Evolutionary conservation across 768 basidiomycete genomes (phyloP).

Genomic region (Steccherinum ochraceum): DNA sequence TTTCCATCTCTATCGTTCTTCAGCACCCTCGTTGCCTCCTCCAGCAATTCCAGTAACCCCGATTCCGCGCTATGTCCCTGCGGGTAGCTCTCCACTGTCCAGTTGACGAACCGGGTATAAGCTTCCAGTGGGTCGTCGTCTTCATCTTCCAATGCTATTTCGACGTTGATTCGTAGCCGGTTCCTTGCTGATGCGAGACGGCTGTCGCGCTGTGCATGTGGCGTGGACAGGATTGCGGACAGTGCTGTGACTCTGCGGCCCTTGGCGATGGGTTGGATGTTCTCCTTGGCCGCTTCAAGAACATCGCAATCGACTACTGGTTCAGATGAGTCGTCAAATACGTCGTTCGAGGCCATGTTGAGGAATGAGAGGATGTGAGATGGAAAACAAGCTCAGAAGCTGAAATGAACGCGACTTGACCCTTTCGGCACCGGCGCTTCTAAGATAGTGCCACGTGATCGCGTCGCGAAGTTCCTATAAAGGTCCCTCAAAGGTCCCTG

Average conservation of each 20-base stretch:
- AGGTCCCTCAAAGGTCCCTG: too few species aligned
- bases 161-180: conserved; percentile 64
- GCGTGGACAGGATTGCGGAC: conserved; percentile 67
- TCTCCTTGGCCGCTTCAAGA: conserved; percentile 80
- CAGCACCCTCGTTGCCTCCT: conserved; percentile 84
- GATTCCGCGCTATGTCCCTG: conserved; percentile 87
- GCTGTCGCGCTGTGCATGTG: conserved; percentile 69
- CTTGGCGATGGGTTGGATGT: conserved; percentile 74
- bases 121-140: conserved; percentile 81
- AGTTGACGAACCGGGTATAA: conserved; percentile 80
- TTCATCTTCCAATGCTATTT: conserved; percentile 63
- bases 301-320: conserved; percentile 74
- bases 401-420: too few species aligned
- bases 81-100: conserved; percentile 93
- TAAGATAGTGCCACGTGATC: too few species aligned
- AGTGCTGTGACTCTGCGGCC: conserved; percentile 78
- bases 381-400: not conserved
- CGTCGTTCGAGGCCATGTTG: conserved; percentile 34
- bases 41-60: conserved; percentile 86
- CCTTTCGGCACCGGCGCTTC: too few species aligned
- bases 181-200: conserved; percentile 61
- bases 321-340: conserved; percentile 31
- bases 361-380: too few species aligned
- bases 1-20: conserved; percentile 67
- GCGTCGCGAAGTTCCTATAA: not conserved